A percentile compares a stretch with the other conserved stretches of the same genome.
Evolutionary conservation across 192 early-diverging fungal genomes (phyloP).

Genomic region (Coemansia aciculifera): DNA sequence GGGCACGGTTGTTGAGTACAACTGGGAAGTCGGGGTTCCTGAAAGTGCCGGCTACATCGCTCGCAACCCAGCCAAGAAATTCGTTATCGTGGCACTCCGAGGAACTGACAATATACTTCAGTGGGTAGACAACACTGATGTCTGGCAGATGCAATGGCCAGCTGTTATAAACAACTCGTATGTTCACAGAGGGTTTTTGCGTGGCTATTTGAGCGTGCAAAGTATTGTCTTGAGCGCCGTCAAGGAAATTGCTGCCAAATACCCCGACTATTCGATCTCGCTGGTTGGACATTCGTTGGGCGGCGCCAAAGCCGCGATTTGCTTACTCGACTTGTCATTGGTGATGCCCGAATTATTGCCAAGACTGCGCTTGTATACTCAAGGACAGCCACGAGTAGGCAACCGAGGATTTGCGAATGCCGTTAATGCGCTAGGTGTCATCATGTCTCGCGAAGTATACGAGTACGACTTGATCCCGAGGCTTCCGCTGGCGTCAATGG

Average conservation of each 20-base stretch:
- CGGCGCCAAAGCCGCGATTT: slow-evolving; percentile 42
- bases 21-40: slow-evolving; percentile 33
- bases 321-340: slow-evolving; percentile 30
- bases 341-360: slow-evolving; percentile 16
- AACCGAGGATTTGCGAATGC: slow-evolving; percentile 39
- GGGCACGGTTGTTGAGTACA: slow-evolving; percentile 38
- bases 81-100: slow-evolving; percentile 43
- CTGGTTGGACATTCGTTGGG: slow-evolving; percentile 51
- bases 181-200: slow-evolving; percentile 51
- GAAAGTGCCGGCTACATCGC: slow-evolving; percentile 47
- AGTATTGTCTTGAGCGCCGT: slow-evolving; percentile 18
- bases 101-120: slow-evolving; percentile 40
- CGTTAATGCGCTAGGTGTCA: slow-evolving; percentile 22
- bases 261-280: slow-evolving; percentile 41
- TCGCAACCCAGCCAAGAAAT: slow-evolving; percentile 22
- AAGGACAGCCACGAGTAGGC: slow-evolving; percentile 51
- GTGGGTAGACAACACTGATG: slow-evolving; percentile 39
- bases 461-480: slow-evolving; percentile 41
- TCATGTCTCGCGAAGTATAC: slow-evolving; percentile 39
- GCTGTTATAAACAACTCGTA: slow-evolving; percentile 19
- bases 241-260: slow-evolving; percentile 10
- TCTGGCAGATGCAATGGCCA: slow-evolving; percentile 33
- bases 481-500: slow-evolving; percentile 27
- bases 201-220: slow-evolving; percentile 30
- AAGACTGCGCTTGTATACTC: slow-evolving; percentile 30